Evolutionary conservation across 257 asterid species (phyloP).

Genomic region (Lithospermum erythrorhizon): DNA sequence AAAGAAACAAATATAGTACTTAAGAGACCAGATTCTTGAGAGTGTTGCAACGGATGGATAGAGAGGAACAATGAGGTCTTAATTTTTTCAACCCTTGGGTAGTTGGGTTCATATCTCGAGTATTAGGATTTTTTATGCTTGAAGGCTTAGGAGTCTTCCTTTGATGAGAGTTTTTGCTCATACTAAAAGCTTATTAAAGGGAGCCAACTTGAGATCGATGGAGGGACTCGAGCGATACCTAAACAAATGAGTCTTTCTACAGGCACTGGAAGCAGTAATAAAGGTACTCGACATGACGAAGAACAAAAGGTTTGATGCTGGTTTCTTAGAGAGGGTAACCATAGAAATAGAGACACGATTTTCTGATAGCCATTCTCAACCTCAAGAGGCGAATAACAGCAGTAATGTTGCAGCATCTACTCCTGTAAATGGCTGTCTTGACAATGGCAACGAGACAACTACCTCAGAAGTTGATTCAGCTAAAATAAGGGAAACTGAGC

Average conservation of each 20-base stretch:
- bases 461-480: constrained; percentile 22
- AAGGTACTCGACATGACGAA: constrained; percentile 56
- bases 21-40: too few relatives aligned
- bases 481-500: constrained; percentile 43
- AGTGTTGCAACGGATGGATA: too few relatives aligned
- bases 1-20: too few relatives aligned
- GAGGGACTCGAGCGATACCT: too few relatives aligned
- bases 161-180: too few relatives aligned
- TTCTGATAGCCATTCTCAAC: constrained; percentile 15
- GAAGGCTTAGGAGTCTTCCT: too few relatives aligned
- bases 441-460: constrained; percentile 17
- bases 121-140: too few relatives aligned
- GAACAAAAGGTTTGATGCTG: constrained; percentile 47
- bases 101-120: too few relatives aligned
- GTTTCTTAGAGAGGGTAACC: constrained; percentile 51
- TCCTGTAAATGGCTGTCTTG: constrained; percentile 13
- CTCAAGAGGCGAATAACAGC: constrained; percentile 7
- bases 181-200: too few relatives aligned
- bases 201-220: too few relatives aligned
- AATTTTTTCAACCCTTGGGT: too few relatives aligned
- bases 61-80: too few relatives aligned
- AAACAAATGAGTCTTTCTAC: not conserved
- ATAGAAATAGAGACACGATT: constrained; percentile 44
- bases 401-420: constrained; percentile 4
- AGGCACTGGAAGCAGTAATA: constrained; percentile 68